These are phyloP conservation scores for Boeremia exigua DNA, from an alignment of 2,329 filamentous ascomycete species.

Conservation along the genomic window DNA sequence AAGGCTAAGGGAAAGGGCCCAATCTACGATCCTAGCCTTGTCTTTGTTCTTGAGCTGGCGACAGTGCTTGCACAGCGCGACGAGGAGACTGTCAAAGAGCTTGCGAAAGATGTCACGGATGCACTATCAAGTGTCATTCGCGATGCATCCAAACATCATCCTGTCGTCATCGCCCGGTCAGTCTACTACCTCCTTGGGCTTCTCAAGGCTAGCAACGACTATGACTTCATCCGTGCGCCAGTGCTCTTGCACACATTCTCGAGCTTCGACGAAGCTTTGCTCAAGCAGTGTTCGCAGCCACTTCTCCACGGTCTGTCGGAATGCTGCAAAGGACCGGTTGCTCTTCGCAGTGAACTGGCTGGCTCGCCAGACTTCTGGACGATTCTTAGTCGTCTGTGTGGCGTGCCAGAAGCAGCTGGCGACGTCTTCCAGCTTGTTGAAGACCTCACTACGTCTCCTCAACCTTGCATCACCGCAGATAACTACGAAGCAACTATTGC, in stretches of 20 bases:
- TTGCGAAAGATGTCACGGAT: conserved; percentile 82
- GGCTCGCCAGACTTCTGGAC: conserved; percentile 98
- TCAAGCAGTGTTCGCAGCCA: conserved; percentile 77
- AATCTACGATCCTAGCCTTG: conserved; percentile 81
- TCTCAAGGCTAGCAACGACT: conserved; percentile 83
- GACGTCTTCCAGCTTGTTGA: conserved; percentile 89
- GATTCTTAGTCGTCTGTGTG: conserved; percentile 77
- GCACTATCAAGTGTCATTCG: conserved; percentile 81
- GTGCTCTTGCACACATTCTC: conserved; percentile 92
- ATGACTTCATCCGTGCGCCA: conserved; percentile 89
- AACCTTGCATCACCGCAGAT: conserved; percentile 86
- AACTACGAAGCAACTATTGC: conserved; percentile 91
- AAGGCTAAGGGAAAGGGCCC: conserved; percentile 63
- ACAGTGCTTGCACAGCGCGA: conserved; percentile 82
- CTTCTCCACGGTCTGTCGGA: conserved; percentile 79
- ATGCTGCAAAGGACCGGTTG: conserved; percentile 78
- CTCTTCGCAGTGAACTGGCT: conserved; percentile 88
- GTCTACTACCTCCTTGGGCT: conserved; percentile 86
- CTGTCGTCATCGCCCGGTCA: conserved; percentile 80
- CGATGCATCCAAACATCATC: conserved; percentile 78
- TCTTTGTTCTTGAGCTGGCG: conserved; percentile 90
- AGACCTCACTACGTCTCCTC: conserved; percentile 71
- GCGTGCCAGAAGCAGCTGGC: conserved; percentile 71
- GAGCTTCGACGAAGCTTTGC: conserved; percentile 77
- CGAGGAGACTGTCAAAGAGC: conserved; percentile 69